Conservation (phyloP, 169 alveolate species). For the Blepharisma undulans region DNA sequence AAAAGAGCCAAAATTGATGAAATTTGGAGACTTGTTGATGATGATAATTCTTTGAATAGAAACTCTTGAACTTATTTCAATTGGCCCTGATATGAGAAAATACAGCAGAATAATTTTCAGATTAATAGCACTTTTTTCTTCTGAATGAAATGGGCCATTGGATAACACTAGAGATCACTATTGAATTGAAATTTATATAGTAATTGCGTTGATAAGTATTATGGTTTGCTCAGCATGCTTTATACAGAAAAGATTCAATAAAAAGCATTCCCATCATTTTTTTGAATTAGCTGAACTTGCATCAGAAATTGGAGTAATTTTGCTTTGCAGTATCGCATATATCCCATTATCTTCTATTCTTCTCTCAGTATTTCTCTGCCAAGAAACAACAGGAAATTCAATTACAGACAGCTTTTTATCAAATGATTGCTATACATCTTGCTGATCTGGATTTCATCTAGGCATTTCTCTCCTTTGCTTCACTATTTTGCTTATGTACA, state of each 20-base stretch:
- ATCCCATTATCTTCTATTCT: not conserved
- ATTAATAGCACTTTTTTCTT: not conserved
- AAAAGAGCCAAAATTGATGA: not conserved
- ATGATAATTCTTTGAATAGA: not conserved
- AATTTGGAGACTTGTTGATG: not conserved
- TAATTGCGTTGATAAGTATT: not conserved
- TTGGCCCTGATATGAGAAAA: not conserved
- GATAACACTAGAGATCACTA: not conserved
- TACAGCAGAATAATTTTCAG: not conserved
- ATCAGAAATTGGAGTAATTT: not conserved
- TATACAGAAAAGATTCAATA: not conserved
- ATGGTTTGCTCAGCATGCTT: not conserved
- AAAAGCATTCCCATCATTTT: not conserved
- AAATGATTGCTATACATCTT: slow-evolving; percentile 6
- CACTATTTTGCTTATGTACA: not conserved
- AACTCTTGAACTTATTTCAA: not conserved
- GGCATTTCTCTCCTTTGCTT: not conserved
- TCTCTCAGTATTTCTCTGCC: not conserved
- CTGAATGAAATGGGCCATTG: not conserved
- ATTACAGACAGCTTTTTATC: not conserved
- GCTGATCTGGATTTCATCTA: not conserved
- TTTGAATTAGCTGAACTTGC: not conserved
- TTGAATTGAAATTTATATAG: not conserved
- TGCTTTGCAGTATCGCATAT: not conserved
- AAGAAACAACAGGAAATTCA: not conserved